Percentiles rank a stretch among this genome's conserved stretches.
phyloP scores from a whole-genome alignment of 176 grass and related monocot species.

The Oryza australiensis region DNA sequence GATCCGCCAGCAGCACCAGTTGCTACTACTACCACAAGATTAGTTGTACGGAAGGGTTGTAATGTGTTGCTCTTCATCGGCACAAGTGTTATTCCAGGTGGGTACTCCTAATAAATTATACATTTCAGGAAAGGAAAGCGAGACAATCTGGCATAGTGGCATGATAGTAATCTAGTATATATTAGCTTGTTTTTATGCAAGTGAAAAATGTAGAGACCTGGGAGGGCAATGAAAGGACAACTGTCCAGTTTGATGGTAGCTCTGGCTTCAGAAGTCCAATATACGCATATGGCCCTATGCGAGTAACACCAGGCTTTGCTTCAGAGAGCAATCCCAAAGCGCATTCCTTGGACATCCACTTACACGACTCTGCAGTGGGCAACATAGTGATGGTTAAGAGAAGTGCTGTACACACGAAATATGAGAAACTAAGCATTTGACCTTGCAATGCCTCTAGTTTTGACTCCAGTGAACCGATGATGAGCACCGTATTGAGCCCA shows the following conservation, averaged over 20 bases:
- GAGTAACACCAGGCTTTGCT: conserved; percentile 44
- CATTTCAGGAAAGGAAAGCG: neutral
- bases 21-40: conserved; percentile 67
- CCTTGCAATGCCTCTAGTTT: conserved; percentile 55
- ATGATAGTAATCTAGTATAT: neutral
- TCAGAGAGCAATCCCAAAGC: conserved; percentile 48
- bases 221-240: conserved; percentile 36
- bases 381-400: conserved; percentile 7
- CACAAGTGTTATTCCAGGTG: conserved; percentile 82
- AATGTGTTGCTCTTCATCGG: conserved; percentile 94
- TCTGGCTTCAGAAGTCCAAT: conserved; percentile 48
- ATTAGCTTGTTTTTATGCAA: neutral
- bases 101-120: conserved; percentile 69
- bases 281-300: conserved; percentile 60
- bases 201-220: conserved; percentile 51
- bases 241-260: conserved; percentile 22
- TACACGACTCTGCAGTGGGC: conserved; percentile 56
- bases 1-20: conserved; percentile 23
- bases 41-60: conserved; percentile 82
- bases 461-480: conserved; percentile 43
- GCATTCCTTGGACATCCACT: conserved; percentile 67
- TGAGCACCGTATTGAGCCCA: conserved; percentile 57
- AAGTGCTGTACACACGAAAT: neutral
- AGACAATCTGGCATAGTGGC: neutral
- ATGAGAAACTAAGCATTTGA: conserved; percentile 13